These are phyloP conservation scores for Blastobotrys parvus DNA, from an alignment of 805 yeast species.

Conservation along the genomic window DNA sequence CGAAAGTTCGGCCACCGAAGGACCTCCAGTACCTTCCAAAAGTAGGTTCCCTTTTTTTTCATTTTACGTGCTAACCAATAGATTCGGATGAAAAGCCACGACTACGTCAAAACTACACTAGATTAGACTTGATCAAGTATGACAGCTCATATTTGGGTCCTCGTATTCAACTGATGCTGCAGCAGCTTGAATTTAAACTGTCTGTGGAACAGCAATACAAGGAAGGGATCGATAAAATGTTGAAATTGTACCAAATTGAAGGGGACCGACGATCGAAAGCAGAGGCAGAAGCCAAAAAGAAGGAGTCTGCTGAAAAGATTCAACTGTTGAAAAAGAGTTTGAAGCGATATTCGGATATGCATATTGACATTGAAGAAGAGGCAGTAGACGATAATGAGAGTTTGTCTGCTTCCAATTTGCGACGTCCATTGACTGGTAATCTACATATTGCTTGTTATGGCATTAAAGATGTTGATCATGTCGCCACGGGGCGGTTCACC, in stretches of 20 bases:
- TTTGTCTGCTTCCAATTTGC: slow-evolving; percentile 58
- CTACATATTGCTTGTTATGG: slow-evolving; percentile 66
- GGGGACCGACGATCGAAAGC: slow-evolving; percentile 81
- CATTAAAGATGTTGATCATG: slow-evolving; percentile 85
- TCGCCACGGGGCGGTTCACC: slow-evolving; percentile 71
- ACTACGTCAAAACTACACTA: slow-evolving; percentile 23
- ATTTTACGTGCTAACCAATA: not conserved
- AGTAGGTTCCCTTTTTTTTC: not conserved
- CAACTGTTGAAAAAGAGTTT: slow-evolving; percentile 74
- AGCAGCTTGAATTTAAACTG: slow-evolving; percentile 85
- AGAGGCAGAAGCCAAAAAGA: slow-evolving; percentile 82
- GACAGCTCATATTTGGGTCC: slow-evolving; percentile 95
- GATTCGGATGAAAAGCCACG: slow-evolving; percentile 1
- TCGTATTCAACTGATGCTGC: slow-evolving; percentile 89
- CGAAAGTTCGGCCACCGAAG: not conserved
- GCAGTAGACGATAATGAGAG: slow-evolving; percentile 38
- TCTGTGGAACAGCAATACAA: slow-evolving; percentile 91
- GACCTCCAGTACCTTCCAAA: not conserved
- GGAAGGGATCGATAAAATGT: slow-evolving; percentile 85
- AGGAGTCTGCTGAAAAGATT: slow-evolving; percentile 79
- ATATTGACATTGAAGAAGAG: slow-evolving; percentile 53
- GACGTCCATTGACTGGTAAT: slow-evolving; percentile 78
- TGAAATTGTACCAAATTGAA: slow-evolving; percentile 76
- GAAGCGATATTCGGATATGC: slow-evolving; percentile 84
- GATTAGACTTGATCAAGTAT: slow-evolving; percentile 69